A percentile compares a stretch with the other conserved stretches of the same genome.
Evolutionary conservation across 768 basidiomycete species (phyloP).

Genomic region (Cystofilobasidium macerans): DNA sequence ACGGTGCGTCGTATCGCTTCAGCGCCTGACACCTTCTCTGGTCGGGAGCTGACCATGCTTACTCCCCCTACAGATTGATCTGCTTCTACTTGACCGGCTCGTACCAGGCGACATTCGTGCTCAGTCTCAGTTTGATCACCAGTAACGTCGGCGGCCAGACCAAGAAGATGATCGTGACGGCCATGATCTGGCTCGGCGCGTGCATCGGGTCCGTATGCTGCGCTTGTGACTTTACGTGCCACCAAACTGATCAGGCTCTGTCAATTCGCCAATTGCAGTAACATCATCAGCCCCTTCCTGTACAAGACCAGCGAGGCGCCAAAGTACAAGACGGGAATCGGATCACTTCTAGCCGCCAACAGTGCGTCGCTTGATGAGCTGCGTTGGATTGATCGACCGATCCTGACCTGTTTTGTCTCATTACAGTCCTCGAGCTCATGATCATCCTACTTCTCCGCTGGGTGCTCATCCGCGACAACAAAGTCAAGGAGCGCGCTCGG

Average conservation of each 20-base stretch:
- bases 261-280: slow-evolving; percentile 15
- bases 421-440: no score
- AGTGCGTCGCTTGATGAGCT: no score
- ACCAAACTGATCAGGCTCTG: slow-evolving; percentile 7
- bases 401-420: no score
- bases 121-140: slow-evolving; percentile 38
- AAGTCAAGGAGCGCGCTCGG: no score
- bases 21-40: no score
- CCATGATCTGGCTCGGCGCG: slow-evolving; percentile 37
- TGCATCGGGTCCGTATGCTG: slow-evolving; percentile 35
- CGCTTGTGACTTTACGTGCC: slow-evolving; percentile 5
- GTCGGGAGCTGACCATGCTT: no score
- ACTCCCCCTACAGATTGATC: slow-evolving; percentile 36
- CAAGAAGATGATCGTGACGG: slow-evolving; percentile 37
- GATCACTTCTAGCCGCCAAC: slow-evolving; percentile 8
- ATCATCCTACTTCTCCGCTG: no score
- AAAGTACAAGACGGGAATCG: slow-evolving; percentile 37
- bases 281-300: slow-evolving; percentile 29
- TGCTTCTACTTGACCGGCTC: slow-evolving; percentile 38
- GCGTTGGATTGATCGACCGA: no score
- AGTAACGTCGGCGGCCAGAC: slow-evolving; percentile 42
- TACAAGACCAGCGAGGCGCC: slow-evolving; percentile 35
- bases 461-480: no score
- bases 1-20: no score
- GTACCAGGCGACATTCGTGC: slow-evolving; percentile 37